Evolutionary conservation across 352 stramenopile species (phyloP).

Genomic region (Phytophthora multivora): DNA sequence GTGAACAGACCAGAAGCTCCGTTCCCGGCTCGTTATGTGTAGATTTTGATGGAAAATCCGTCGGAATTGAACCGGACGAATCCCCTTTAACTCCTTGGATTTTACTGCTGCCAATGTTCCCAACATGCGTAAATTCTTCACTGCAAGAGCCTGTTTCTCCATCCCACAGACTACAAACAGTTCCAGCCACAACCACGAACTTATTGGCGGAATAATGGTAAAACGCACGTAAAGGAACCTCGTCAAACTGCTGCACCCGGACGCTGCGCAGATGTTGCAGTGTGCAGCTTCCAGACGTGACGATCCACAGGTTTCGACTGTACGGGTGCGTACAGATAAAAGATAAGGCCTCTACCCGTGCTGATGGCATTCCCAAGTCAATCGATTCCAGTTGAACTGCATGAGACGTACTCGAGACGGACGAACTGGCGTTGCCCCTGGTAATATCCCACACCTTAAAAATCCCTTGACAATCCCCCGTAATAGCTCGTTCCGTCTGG

Average conservation of each 20-base stretch:
- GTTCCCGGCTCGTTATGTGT: conserved; percentile 31
- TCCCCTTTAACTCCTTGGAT: too few species aligned
- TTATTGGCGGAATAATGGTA: conserved; percentile 74
- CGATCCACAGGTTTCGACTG: conserved; percentile 67
- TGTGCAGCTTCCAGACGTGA: conserved; percentile 48
- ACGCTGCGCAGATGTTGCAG: conserved; percentile 62
- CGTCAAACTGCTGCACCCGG: conserved; percentile 70
- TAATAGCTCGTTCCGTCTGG: conserved; percentile 84
- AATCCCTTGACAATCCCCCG: conserved; percentile 65
- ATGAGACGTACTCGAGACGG: conserved; percentile 40
- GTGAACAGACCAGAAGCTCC: conserved; percentile 54
- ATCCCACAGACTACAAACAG: conserved; percentile 76
- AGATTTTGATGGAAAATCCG: conserved; percentile 3
- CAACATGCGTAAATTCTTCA: conserved; percentile 65
- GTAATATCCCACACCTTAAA: conserved; percentile 90
- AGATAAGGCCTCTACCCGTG: conserved; percentile 54
- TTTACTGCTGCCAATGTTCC: conserved; percentile 6
- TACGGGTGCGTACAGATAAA: conserved; percentile 64
- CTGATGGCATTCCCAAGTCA: conserved; percentile 56
- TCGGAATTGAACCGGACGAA: neutral
- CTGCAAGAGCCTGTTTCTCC: conserved; percentile 55
- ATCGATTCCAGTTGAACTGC: conserved; percentile 72
- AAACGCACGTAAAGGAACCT: conserved; percentile 72
- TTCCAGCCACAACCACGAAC: conserved; percentile 66
- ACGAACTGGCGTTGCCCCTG: conserved; percentile 35